These are phyloP conservation scores for Phyllosticta paracitricarpa DNA, from an alignment of 2,329 filamentous ascomycete genomes.

Conservation along the genomic window DNA sequence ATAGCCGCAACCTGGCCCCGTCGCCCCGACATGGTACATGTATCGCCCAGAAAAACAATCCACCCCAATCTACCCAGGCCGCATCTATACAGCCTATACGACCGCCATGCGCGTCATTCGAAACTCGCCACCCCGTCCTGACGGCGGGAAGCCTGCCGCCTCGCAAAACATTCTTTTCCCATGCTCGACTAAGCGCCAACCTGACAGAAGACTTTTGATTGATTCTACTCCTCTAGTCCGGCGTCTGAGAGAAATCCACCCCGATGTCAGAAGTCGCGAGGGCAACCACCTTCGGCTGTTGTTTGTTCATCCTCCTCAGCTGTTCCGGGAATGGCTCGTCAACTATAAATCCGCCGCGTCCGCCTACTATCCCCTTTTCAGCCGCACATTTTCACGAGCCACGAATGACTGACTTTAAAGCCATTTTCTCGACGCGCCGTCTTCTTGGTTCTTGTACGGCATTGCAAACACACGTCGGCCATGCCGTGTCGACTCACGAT, in stretches of 20 bases:
- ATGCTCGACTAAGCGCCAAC: background rate
- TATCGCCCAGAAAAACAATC: background rate
- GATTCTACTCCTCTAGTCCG: background rate
- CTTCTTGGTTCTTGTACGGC: background rate
- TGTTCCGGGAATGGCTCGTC: background rate
- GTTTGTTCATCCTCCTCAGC: background rate
- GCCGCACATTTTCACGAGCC: background rate
- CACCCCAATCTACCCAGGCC: background rate
- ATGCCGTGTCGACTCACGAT: background rate
- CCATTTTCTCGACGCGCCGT: background rate
- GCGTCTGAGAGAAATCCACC: background rate
- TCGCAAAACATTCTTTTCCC: background rate
- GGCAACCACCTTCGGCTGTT: background rate
- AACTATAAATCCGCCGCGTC: background rate
- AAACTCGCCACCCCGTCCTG: background rate
- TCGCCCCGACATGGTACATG: background rate
- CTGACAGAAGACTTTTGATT: background rate
- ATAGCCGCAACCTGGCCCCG: background rate
- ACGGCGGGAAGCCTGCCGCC: background rate
- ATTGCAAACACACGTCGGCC: background rate
- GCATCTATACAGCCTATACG: background rate
- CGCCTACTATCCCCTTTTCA: background rate
- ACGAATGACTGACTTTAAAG: background rate
- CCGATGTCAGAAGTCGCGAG: background rate
- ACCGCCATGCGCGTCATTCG: background rate